Evolutionary conservation across 1,284 basidiomycete species (phyloP), one percentile per base, ranked within the genome.

Genomic region (Pascua sp.): DNA sequence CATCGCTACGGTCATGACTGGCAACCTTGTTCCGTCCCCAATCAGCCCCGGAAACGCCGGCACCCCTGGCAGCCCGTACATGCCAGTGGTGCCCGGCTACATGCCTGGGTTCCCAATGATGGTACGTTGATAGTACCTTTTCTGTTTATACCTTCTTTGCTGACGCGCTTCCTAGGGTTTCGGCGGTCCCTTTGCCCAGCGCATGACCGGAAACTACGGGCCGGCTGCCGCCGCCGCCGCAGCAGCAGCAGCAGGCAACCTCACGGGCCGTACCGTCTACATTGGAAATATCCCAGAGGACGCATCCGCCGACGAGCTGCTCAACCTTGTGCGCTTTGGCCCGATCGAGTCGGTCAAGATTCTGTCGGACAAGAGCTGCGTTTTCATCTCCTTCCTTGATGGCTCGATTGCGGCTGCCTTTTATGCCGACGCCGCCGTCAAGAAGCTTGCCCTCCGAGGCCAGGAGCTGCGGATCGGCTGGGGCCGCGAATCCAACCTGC

Each of bases 261-360:
- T 79, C 9, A 84, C 84, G 1, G 90, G 89, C 10, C 89, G 95
- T 57, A 98, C 96, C 0, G 94, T 98, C 49, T 98, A 98, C 77
- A 88, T 98, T 58, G 96, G 95, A 65, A 97, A 96, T 78, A 84
- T 98, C 44, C 95, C 95, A 16, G 82, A 89, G n/a, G 91, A 91
- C 18, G 94, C 95, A 0, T 94, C 92, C 8, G 93, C 97, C 57
- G 94, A 98, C 73, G 95, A 98, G 77, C 85, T 98, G 32, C 87
- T 98, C 70, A 97, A 93, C 76, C 87, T 97, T 61, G 95, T 98
- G 64, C 92, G 96, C 69, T 98, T 97, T 74, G 96, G 95, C 8
- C 95, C 95, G 0, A 88, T 98, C 64, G 95, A 98, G 76, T 89
- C 86, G 51, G 90, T 98, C 70, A 89, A 91, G 51, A 88, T 98